phyloP scores from a whole-genome alignment of 1,284 basidiomycete species.

The Moesziomyces parantarcticus region DNA sequence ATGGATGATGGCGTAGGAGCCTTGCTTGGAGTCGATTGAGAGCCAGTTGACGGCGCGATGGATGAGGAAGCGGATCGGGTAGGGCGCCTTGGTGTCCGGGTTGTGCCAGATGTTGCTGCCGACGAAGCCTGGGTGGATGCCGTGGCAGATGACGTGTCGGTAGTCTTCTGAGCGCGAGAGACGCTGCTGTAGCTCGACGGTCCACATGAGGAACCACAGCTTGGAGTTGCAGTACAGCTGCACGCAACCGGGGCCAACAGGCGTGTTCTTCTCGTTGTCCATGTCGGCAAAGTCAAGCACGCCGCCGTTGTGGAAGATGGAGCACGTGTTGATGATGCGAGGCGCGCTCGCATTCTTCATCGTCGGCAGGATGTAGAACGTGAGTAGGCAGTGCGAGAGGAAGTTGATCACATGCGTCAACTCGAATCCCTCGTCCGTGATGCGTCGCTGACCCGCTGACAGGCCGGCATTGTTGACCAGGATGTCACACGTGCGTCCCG shows the following conservation, averaged over 20 bases:
- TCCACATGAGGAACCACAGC: slow-evolving; percentile 57
- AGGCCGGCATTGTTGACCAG: slow-evolving; percentile 57
- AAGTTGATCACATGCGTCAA: slow-evolving; percentile 54
- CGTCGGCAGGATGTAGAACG: slow-evolving; percentile 51
- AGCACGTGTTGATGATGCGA: slow-evolving; percentile 56
- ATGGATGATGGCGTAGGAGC: slow-evolving; percentile 43
- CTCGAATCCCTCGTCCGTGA: slow-evolving; percentile 59
- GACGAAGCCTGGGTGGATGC: slow-evolving; percentile 56
- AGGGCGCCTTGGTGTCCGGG: slow-evolving; percentile 14
- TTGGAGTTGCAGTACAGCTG: slow-evolving; percentile 56
- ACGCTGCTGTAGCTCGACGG: slow-evolving; percentile 54
- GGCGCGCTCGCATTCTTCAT: slow-evolving; percentile 40
- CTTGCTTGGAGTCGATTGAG: slow-evolving; percentile 44
- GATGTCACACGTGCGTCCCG: slow-evolving; percentile 43
- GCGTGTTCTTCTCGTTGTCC: slow-evolving; percentile 50
- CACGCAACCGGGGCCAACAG: slow-evolving; percentile 37
- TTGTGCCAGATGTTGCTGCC: slow-evolving; percentile 53
- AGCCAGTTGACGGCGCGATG: slow-evolving; percentile 6
- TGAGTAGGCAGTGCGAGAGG: slow-evolving; percentile 51
- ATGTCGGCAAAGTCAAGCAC: slow-evolving; percentile 54
- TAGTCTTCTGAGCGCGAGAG: slow-evolving; percentile 48
- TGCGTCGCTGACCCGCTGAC: slow-evolving; percentile 8
- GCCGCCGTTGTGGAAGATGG: slow-evolving; percentile 55
- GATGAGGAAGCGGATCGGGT: slow-evolving; percentile 7
- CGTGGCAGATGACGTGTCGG: slow-evolving; percentile 54